Evolutionary conservation across 208 protist species (phyloP), one percentile per base, ranked within the genome.

Genomic region (Leishmania mexicana): DNA sequence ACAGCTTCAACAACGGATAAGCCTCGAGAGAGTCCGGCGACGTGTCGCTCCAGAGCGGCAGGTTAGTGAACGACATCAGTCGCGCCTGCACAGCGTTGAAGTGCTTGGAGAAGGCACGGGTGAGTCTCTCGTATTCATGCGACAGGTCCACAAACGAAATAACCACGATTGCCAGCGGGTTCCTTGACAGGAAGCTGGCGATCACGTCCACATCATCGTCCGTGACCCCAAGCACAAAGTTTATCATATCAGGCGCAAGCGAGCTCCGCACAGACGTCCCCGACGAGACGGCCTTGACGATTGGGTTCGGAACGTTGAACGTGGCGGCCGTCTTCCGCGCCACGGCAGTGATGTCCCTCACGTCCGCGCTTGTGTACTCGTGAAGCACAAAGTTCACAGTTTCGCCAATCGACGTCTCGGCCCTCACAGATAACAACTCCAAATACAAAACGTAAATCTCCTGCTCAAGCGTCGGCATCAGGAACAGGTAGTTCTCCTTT

Each of bases 391-490:
- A 4, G 67, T 72, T 42, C 67, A 47, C 67, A 38, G 0, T 19
- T 24, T 0, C 67, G 67, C 40, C 38, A 15, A 72, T 47, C 72
- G 31, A 35, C 31, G 72, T 53, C 13, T 15, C 31, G n/a, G 0
- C n/a, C 3, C 15, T 53, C 51, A 76, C 47, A 21, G 47, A 21
- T 1, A 1, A 13, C n/a, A 86, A 1, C 19, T 31, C 13, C 11
- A 4, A 21, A 58, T 80, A 83, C 35, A 89, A 13, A 2, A 89
- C 64, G 75, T 83, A 93, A 31, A 89, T 76, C 79, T 93, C 78
- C 87, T 93, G 89, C 68, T 93, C 83, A n/a, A 88, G n/a, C 38
- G 87, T 93, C 35, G 87, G 87, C 68, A 53, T 76, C 47, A 76
- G 45, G 72, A 57, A 76, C n/a, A 76, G 3, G 47, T 76, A 76